Conservation (phyloP, 2,329 filamentous ascomycete genomes). For the Fusarium buxicola region DNA sequence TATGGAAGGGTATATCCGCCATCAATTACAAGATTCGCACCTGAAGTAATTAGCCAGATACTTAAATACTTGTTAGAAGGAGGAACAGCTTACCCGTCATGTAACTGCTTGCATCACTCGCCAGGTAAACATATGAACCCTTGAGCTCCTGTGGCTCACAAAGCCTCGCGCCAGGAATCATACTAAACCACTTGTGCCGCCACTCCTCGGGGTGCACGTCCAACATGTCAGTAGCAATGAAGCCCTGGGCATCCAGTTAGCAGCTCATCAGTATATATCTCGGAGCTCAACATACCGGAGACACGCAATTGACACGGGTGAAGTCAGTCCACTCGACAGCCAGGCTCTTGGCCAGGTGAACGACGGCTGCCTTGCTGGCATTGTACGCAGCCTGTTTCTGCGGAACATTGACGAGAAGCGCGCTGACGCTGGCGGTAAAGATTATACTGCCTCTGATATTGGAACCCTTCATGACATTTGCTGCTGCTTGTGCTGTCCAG, state of each 20-base stretch:
- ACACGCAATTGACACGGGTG: conserved; percentile 55
- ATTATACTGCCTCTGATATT: conserved; percentile 52
- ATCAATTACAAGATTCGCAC: conserved; percentile 44
- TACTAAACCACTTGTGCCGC: conserved; percentile 35
- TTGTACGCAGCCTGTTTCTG: conserved; percentile 58
- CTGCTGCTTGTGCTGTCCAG: conserved; percentile 57
- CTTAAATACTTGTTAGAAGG: not conserved
- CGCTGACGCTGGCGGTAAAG: conserved; percentile 55
- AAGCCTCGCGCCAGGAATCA: conserved; percentile 39
- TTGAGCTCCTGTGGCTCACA: conserved; percentile 51
- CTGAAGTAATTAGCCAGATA: conserved; percentile 6
- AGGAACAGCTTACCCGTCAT: conserved; percentile 51
- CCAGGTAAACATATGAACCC: conserved; percentile 53
- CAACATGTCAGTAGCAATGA: conserved; percentile 40
- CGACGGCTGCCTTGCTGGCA: conserved; percentile 56
- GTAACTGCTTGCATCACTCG: conserved; percentile 55
- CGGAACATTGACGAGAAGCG: conserved; percentile 55
- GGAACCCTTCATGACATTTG: conserved; percentile 50
- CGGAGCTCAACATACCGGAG: conserved; percentile 46
- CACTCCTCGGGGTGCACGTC: conserved; percentile 39
- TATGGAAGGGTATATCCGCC: conserved; percentile 43
- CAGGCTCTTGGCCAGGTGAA: conserved; percentile 55
- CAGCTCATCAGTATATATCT: not conserved
- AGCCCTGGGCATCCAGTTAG: conserved; percentile 21
- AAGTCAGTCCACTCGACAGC: conserved; percentile 59